Conservation (phyloP, 768 basidiomycete species). For the Hypsizygus marmoreus region DNA sequence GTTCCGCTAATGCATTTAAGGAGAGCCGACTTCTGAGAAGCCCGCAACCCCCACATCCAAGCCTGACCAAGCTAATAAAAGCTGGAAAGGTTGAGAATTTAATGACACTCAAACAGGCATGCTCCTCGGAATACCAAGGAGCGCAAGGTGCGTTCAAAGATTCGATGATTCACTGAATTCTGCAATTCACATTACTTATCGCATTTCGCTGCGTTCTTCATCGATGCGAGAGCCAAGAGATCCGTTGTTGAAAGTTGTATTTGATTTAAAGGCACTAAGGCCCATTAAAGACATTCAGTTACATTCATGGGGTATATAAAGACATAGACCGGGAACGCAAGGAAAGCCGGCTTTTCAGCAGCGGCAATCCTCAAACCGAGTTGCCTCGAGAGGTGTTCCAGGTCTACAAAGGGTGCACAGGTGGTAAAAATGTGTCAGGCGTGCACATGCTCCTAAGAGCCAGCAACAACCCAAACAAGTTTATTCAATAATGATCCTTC, state of each 20-base stretch:
- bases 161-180: slow-evolving; percentile 83
- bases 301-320: slow-evolving; percentile 25
- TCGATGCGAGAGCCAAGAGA: slow-evolving; percentile 80
- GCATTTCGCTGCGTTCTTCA: slow-evolving; percentile 82
- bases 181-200: slow-evolving; percentile 85
- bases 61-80: slow-evolving; percentile 30
- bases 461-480: slow-evolving; percentile 34
- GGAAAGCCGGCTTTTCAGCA: slow-evolving; percentile 7
- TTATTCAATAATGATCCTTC: slow-evolving; percentile 69
- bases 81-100: slow-evolving; percentile 47
- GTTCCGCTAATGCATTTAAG: no score
- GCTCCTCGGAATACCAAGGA: slow-evolving; percentile 73
- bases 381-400: slow-evolving; percentile 14
- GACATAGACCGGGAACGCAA: slow-evolving; percentile 27
- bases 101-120: slow-evolving; percentile 79
- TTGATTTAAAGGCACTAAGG: slow-evolving; percentile 26
- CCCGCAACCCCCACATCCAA: slow-evolving; percentile 41
- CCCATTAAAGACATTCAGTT: slow-evolving; percentile 28
- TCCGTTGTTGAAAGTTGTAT: slow-evolving; percentile 57
- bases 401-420: slow-evolving; percentile 47
- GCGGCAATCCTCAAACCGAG: slow-evolving; percentile 15
- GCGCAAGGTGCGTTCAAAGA: slow-evolving; percentile 83
- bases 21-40: no score
- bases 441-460: slow-evolving; percentile 36
- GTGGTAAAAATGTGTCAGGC: slow-evolving; percentile 40